A percentile compares a stretch with the other conserved stretches of the same genome.
Evolutionary conservation across 805 yeast species (phyloP).

Genomic region (Blastobotrys americana): DNA sequence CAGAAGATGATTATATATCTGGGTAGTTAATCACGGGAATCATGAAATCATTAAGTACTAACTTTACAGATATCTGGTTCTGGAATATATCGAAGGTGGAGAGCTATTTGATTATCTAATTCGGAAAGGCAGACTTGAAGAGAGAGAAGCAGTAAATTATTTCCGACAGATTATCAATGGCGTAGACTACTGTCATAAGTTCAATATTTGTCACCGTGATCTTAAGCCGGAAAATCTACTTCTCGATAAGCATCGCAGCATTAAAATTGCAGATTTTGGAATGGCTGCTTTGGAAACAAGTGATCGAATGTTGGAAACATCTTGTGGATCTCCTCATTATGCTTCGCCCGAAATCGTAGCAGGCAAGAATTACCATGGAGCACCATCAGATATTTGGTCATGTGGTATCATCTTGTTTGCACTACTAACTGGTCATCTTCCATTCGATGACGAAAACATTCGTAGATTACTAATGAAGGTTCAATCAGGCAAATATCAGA

Average conservation of each 20-base stretch:
- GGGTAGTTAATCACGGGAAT: too few species aligned
- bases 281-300: conserved; percentile 93
- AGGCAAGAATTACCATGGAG: conserved; percentile 91
- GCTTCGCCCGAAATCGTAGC: conserved; percentile 98
- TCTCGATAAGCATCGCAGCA: conserved; percentile 75
- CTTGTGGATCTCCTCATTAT: conserved; percentile 97
- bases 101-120: conserved; percentile 89
- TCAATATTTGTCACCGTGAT: conserved; percentile 84
- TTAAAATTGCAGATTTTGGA: conserved; percentile 96
- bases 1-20: neutral
- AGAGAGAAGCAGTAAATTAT: conserved; percentile 81
- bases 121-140: conserved; percentile 81
- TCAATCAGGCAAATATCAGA: conserved; percentile 77
- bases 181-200: conserved; percentile 74
- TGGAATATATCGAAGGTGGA: conserved; percentile 97
- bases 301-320: conserved; percentile 81
- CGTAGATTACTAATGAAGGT: conserved; percentile 81
- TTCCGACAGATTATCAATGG: conserved; percentile 83
- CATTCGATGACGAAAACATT: conserved; percentile 94
- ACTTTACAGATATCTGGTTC: conserved; percentile 53
- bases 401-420: conserved; percentile 96
- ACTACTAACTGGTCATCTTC: conserved; percentile 85
- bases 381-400: conserved; percentile 97
- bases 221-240: conserved; percentile 74
- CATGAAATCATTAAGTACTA: neutral